A percentile compares a stretch with the other conserved stretches of the same genome.
Conservation (phyloP, 2,329 filamentous ascomycete species). For the Meredithiella fracta region DNA sequence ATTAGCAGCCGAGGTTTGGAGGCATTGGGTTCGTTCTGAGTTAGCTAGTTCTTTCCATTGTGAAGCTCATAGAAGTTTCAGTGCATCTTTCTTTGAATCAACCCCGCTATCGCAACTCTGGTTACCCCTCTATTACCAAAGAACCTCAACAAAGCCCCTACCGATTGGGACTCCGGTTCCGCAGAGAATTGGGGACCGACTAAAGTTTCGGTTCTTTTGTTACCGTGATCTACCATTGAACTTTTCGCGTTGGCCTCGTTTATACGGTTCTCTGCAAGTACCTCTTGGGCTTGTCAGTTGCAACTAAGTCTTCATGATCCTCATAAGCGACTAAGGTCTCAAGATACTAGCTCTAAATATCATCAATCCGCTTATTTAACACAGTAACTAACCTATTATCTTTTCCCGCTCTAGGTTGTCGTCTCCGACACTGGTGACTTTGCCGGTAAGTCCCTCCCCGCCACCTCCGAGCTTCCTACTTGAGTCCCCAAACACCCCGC, state of each 20-base stretch:
- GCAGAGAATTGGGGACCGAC: too few species aligned
- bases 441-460: conserved; percentile 42
- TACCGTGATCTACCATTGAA: too few species aligned
- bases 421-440: conserved; percentile 46
- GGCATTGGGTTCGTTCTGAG: too few species aligned
- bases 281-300: too few species aligned
- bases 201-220: too few species aligned
- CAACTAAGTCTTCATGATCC: not conserved
- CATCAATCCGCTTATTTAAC: not conserved
- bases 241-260: not conserved
- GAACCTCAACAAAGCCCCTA: too few species aligned
- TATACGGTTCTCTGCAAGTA: not conserved
- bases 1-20: too few species aligned
- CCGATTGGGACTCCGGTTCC: too few species aligned
- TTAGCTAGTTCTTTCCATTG: not conserved
- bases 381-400: not conserved
- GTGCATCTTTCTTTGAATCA: too few species aligned
- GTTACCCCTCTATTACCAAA: not conserved
- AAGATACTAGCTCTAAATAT: not conserved
- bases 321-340: not conserved
- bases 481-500: conserved; percentile 1
- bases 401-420: conserved; percentile 16
- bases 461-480: conserved; percentile 1
- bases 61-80: not conserved
- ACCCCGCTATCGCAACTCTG: not conserved